Percentiles rank a stretch among this genome's conserved stretches.
Conservation (phyloP, 768 basidiomycete species). For the Serendipita sp. region DNA sequence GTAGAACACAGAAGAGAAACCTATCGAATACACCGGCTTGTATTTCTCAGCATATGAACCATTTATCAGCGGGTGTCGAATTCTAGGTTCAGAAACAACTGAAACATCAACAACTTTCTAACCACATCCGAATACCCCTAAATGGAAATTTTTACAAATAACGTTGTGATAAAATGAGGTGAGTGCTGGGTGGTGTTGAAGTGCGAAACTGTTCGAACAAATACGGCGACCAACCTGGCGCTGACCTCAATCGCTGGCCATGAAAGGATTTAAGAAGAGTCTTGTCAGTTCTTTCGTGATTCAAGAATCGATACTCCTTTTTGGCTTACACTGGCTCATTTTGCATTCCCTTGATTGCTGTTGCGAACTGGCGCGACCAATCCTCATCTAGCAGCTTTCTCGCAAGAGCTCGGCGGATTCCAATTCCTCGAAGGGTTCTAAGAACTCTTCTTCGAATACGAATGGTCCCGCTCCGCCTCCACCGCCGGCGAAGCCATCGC, state of each 20-base stretch:
- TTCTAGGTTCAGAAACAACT: no score
- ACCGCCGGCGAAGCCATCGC: constrained; percentile 18
- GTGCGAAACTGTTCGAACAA: no score
- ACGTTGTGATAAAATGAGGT: no score
- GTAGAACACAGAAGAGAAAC: no score
- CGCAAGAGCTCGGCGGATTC: constrained; percentile 49
- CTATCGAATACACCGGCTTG: no score
- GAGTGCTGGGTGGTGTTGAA: no score
- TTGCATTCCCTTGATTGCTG: neutral
- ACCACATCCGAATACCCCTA: no score
- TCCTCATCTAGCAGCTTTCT: constrained; percentile 22
- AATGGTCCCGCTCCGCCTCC: constrained; percentile 40
- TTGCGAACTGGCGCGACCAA: neutral
- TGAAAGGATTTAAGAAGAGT: constrained; percentile 80
- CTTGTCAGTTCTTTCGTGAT: constrained; percentile 31
- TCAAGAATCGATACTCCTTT: neutral
- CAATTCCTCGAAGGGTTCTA: constrained; percentile 40
- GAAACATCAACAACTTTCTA: no score
- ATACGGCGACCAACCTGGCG: neutral
- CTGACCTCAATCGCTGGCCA: constrained; percentile 17
- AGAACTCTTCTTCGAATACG: constrained; percentile 24
- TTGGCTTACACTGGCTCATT: neutral
- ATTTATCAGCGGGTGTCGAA: no score
- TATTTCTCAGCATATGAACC: no score
- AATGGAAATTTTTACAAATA: no score